phyloP scores from a whole-genome alignment of 2,329 filamentous ascomycete genomes.

The Fusarium phyllophilum region DNA sequence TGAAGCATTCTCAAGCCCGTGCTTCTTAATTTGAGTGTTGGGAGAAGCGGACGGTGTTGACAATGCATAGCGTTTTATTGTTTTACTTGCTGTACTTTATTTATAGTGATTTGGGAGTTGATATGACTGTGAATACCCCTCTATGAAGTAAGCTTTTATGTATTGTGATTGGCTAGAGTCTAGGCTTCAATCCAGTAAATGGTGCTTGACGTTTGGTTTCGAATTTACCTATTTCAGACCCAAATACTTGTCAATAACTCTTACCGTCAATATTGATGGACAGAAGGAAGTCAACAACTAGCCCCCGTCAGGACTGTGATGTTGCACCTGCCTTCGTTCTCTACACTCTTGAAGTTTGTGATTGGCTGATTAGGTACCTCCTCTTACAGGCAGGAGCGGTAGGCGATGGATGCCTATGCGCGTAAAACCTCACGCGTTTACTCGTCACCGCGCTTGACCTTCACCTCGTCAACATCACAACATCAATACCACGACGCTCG shows the following conservation, averaged over 20 bases:
- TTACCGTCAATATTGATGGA: not conserved
- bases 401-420: constrained; percentile 19
- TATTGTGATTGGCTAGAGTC: not conserved
- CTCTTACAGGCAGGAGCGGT: constrained; percentile 12
- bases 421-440: constrained; percentile 34
- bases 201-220: not conserved
- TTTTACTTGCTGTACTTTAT: not conserved
- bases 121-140: not conserved
- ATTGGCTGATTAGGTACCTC: constrained; percentile 10
- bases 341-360: not conserved
- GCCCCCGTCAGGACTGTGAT: not conserved
- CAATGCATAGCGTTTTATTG: not conserved
- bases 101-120: not conserved
- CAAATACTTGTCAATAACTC: not conserved
- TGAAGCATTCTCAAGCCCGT: not conserved
- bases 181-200: not conserved
- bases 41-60: not conserved
- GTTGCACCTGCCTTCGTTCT: not conserved
- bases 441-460: not conserved
- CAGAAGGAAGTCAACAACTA: not conserved
- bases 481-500: not conserved
- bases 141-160: not conserved
- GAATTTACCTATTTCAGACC: not conserved
- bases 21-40: not conserved
- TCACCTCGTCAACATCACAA: not conserved